Base-by-base conservation (phyloP, 2,329 filamentous ascomycete species). In the Phialophora chinensis region DNA sequence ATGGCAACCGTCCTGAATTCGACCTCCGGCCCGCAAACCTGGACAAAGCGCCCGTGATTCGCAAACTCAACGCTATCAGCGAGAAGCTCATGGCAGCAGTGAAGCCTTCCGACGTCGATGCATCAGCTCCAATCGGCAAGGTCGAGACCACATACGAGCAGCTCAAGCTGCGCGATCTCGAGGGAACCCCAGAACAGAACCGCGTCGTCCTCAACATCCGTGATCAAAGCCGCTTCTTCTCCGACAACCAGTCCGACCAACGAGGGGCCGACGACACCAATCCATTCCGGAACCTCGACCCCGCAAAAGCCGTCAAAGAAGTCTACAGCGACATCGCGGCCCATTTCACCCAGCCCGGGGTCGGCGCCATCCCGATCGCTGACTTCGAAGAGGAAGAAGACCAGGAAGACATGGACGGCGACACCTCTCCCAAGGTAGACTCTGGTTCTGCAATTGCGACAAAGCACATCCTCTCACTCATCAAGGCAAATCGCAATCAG, bases 21-120 rank as follows among this genome's bases (percentile, higher is more conserved):
- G 95, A 96, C 71, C 97, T 98, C 92, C 87, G 92, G 38, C 92
- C 93, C 1, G 84, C 84, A 2, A 85, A 88, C 11, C 81, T 86
- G 55, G 87, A 90, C 54, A 94, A 95, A 75, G 89, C 95, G 1
- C 93, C 93, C 11, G 96, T 98, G 68, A 90, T 98, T 70, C 88
- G 90, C 68, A 93, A 92, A 0, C 82, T 99, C 63, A 99, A 99
- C 77, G 92, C 86, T 67, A 85, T 98, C 63, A 97, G 92, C 73
- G 92, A 95, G 77, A 97, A 96, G 79, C 91, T 99, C 76, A 90
- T 99, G 85, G 90, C 90, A 56, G 91, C 93, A 70, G 92, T 97
- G 11, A 87, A 90, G 1, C 90, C 93, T 0, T 87, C 90, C 4
- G 93, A 97, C 75, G 80, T 83, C n/a, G 86, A 90, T 67, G 84